These are phyloP conservation scores for Bassia scoparia DNA, from an alignment of 148 eudicot genomes.

Conservation along the genomic window DNA sequence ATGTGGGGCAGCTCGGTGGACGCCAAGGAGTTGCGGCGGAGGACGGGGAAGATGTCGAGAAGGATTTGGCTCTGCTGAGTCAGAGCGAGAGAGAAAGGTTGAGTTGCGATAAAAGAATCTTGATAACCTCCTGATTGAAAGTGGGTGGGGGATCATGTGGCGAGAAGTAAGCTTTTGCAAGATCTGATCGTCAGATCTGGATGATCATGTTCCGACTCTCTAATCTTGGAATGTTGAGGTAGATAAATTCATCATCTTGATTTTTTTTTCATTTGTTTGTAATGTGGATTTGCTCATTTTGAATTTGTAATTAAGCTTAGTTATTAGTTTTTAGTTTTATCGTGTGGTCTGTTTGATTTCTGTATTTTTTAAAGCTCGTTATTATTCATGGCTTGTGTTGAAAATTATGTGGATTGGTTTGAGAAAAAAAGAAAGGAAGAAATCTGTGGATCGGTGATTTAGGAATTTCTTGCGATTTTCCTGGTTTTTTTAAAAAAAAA, in stretches of 20 bases:
- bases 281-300: not conserved
- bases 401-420: too few species aligned
- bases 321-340: too few species aligned
- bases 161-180: conserved; percentile 67
- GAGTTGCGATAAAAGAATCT: conserved; percentile 58
- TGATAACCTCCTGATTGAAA: conserved; percentile 73
- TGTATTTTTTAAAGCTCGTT: too few species aligned
- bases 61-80: conserved; percentile 51
- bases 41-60: conserved; percentile 56
- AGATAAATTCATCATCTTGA: not conserved
- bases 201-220: conserved; percentile 52
- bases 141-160: conserved; percentile 88
- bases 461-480: too few species aligned
- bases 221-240: conserved; percentile 70
- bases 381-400: too few species aligned
- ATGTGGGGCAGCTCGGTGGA: conserved; percentile 6
- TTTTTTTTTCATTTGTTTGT: not conserved
- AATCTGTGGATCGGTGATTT: too few species aligned
- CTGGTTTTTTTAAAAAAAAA: too few species aligned
- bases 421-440: too few species aligned
- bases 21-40: conserved; percentile 49
- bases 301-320: not conserved
- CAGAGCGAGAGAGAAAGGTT: conserved; percentile 41
- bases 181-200: conserved; percentile 50
- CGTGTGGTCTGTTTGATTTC: too few species aligned